These are phyloP conservation scores for Astraeus odoratus DNA, from an alignment of 768 basidiomycete species.

Conservation along the genomic window DNA sequence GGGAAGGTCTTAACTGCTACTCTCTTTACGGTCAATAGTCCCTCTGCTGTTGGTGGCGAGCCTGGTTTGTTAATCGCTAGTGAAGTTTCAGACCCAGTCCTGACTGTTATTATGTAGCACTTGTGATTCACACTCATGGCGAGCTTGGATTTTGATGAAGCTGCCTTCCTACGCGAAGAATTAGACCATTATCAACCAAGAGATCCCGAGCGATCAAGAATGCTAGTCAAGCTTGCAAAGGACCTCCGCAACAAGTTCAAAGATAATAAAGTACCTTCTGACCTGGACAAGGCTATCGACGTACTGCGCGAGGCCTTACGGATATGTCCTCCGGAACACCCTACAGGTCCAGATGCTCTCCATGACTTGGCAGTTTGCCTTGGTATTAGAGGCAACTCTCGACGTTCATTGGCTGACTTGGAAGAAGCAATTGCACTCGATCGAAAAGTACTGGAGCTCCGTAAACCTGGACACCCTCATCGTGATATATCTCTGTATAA, in stretches of 20 bases:
- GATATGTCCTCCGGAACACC: neutral
- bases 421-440: neutral
- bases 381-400: neutral
- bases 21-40: too few relatives aligned
- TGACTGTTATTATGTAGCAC: too few relatives aligned
- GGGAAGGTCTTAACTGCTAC: too few relatives aligned
- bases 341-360: neutral
- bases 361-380: neutral
- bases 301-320: neutral
- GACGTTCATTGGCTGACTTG: neutral
- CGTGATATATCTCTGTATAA: conserved; percentile 3
- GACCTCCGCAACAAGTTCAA: neutral
- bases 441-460: conserved; percentile 9
- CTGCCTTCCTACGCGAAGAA: too few relatives aligned
- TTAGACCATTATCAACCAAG: neutral
- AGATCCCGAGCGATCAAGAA: neutral
- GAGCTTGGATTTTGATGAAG: too few relatives aligned
- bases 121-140: too few relatives aligned
- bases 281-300: neutral
- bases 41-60: too few relatives aligned
- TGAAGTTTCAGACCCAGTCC: too few relatives aligned
- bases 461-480: conserved; percentile 3
- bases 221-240: neutral
- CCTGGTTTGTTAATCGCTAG: too few relatives aligned
- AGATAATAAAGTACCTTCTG: neutral